Conservation (phyloP, 345 rosid genomes). For the Zanthoxylum bungeanum region DNA sequence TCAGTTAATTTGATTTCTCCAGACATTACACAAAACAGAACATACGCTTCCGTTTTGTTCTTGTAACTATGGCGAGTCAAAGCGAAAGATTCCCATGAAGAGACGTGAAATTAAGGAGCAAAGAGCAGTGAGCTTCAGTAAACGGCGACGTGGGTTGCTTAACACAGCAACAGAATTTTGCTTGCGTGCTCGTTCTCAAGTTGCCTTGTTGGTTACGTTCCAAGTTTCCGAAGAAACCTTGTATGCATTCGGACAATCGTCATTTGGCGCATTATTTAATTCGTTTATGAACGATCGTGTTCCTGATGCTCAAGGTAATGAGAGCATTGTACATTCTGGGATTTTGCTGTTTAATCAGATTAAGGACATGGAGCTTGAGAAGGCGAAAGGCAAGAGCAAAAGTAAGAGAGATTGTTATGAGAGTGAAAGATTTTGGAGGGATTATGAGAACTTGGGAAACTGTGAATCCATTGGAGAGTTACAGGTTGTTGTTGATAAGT, state of each 20-base stretch:
- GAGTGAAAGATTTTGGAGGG: background rate
- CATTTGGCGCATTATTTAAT: background rate
- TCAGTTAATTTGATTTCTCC: too few species aligned
- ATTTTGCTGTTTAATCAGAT: background rate
- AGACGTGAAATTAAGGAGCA: background rate
- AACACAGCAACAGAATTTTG: constrained; percentile 3
- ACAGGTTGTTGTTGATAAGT: background rate
- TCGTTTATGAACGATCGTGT: background rate
- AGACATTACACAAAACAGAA: too few species aligned
- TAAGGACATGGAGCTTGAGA: background rate
- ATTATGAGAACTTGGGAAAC: background rate
- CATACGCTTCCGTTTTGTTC: too few species aligned
- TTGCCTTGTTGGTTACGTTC: background rate
- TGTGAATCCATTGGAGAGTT: background rate
- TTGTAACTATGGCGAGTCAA: background rate
- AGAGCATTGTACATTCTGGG: background rate
- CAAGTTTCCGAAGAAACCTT: background rate
- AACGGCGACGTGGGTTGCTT: background rate
- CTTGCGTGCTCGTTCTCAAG: background rate
- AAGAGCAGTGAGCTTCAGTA: background rate
- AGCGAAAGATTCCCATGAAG: background rate
- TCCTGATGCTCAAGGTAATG: background rate
- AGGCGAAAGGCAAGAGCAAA: background rate
- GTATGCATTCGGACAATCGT: background rate
- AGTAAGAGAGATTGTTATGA: background rate